These are phyloP conservation scores for Simmondsia chinensis DNA, from an alignment of 148 eudicot species.

Conservation along the genomic window DNA sequence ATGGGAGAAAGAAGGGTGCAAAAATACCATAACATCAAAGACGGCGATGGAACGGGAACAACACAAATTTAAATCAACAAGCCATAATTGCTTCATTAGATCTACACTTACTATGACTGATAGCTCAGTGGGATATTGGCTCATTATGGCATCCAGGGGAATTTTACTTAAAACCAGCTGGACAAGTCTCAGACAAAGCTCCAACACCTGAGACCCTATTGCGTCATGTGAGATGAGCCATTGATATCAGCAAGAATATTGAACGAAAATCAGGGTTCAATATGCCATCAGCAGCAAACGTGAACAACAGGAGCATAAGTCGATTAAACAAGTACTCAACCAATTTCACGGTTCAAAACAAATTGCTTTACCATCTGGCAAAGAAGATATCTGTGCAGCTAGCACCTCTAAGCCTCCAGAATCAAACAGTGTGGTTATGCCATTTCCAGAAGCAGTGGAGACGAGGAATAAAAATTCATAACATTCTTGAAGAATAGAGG, in stretches of 20 bases:
- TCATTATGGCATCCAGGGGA: constrained; percentile 32
- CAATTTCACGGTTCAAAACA: not conserved
- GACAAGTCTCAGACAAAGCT: constrained; percentile 50
- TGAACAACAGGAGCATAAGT: constrained; percentile 1
- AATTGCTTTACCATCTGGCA: constrained; percentile 47
- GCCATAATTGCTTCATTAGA: not conserved
- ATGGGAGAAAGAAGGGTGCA: not conserved
- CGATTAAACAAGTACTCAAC: not conserved
- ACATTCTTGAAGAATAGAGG: constrained; percentile 44
- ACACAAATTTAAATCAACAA: constrained; percentile 1
- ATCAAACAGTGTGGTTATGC: constrained; percentile 32
- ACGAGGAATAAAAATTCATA: constrained; percentile 57
- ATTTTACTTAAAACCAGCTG: constrained; percentile 42
- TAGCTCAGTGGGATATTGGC: constrained; percentile 42
- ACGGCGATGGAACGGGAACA: not conserved
- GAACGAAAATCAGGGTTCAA: no score
- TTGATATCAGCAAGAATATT: no score
- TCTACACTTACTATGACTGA: constrained; percentile 36
- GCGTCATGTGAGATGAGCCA: no score
- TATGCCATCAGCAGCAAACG: no score
- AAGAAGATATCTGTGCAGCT: constrained; percentile 43
- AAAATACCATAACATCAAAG: not conserved
- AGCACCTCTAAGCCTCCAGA: constrained; percentile 55
- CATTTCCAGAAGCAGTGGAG: constrained; percentile 39
- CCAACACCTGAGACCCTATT: constrained; percentile 53